Conservation (phyloP, 2,329 filamentous ascomycete species). For the Fusarium staphyleae region DNA sequence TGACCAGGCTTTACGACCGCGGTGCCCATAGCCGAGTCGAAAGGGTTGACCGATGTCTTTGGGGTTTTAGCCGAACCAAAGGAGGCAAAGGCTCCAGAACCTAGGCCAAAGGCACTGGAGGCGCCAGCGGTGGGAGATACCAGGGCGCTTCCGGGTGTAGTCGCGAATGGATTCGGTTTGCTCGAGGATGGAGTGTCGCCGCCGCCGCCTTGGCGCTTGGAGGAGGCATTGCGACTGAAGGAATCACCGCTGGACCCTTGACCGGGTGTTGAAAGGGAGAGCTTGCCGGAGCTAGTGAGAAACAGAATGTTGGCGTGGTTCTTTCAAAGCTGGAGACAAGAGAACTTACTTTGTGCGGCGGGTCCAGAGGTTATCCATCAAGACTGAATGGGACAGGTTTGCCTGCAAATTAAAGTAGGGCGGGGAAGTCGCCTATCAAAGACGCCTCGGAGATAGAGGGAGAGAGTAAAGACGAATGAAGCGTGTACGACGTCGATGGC, state of each 20-base stretch:
- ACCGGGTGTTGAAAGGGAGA: conserved; percentile 82
- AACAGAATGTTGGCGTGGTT: conserved; percentile 23
- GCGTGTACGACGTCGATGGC: conserved; percentile 10
- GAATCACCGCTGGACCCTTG: conserved; percentile 60
- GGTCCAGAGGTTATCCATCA: conserved; percentile 76
- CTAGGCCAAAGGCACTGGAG: conserved; percentile 90
- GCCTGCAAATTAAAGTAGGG: conserved; percentile 34
- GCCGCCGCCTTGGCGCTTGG: conserved; percentile 74
- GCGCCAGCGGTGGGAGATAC: conserved; percentile 63
- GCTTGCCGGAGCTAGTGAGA: conserved; percentile 76
- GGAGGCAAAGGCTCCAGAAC: conserved; percentile 95
- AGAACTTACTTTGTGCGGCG: conserved; percentile 79
- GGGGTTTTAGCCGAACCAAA: conserved; percentile 82
- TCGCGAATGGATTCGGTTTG: conserved; percentile 77
- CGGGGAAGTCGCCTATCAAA: conserved; percentile 37
- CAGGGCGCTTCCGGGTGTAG: conserved; percentile 69
- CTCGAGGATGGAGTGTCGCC: conserved; percentile 71
- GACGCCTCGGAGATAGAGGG: conserved; percentile 26
- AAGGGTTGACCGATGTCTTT: conserved; percentile 81
- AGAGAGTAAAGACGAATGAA: conserved; percentile 7
- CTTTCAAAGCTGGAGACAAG: conserved; percentile 2
- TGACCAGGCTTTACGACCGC: conserved; percentile 44
- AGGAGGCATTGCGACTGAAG: conserved; percentile 67
- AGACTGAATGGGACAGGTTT: conserved; percentile 45
- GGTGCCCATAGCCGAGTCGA: conserved; percentile 73